Conservation (phyloP, 202 grass and related monocot species). For the Musa balbisiana region DNA sequence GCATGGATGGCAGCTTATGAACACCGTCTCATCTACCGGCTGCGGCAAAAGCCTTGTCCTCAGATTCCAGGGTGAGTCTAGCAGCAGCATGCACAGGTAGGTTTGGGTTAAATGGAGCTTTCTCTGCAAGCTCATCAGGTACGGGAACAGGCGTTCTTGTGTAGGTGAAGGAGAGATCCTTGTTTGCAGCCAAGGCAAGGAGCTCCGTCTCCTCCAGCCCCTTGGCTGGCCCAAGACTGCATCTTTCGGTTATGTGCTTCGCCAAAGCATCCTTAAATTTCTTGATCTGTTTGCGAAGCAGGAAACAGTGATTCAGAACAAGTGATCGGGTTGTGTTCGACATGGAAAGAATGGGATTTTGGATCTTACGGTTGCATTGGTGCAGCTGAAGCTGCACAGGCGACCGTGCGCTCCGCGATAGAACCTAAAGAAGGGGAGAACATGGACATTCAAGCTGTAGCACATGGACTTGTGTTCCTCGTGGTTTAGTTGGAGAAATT, state of each 20-base stretch:
- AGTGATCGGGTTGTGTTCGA: not conserved
- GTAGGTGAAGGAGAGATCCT: constrained; percentile 48
- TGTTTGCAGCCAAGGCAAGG: constrained; percentile 50
- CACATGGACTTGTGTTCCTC: constrained; percentile 79
- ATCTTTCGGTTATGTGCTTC: constrained; percentile 30
- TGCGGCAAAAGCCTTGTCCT: not conserved
- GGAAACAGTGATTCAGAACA: not conserved
- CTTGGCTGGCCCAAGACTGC: constrained; percentile 47
- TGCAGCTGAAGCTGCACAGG: constrained; percentile 86
- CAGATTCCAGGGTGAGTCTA: not conserved
- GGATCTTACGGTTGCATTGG: constrained; percentile 55
- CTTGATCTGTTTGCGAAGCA: constrained; percentile 10
- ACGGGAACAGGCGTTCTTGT: not conserved
- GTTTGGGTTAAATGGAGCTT: not conserved
- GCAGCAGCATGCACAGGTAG: not conserved
- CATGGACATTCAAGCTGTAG: constrained; percentile 69
- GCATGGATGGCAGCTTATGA: not conserved
- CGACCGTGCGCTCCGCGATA: constrained; percentile 60
- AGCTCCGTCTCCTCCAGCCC: constrained; percentile 65
- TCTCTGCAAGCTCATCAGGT: not conserved
- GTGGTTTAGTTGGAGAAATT: constrained; percentile 66
- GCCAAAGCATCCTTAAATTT: constrained; percentile 28
- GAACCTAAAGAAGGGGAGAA: constrained; percentile 79
- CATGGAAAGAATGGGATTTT: not conserved
- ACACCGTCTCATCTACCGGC: constrained; percentile 1